A percentile compares a stretch with the other conserved stretches of the same genome.
Conservation (phyloP, 2,329 filamentous ascomycete genomes). For the Botrytis porri region DNA sequence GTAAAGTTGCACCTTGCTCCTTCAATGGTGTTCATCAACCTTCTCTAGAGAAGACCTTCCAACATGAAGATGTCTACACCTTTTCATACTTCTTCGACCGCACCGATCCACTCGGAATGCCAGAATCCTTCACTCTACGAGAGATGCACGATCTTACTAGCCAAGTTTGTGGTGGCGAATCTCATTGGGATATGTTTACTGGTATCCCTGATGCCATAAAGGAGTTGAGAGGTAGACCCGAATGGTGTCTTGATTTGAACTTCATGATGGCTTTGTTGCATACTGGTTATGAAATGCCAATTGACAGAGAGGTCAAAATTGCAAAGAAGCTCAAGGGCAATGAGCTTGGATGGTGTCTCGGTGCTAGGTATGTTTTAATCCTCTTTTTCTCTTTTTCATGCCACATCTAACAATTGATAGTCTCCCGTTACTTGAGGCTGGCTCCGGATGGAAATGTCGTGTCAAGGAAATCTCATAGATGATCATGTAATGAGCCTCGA, state of each 20-base stretch:
- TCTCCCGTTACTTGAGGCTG: conserved; percentile 76
- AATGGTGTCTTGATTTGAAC: conserved; percentile 92
- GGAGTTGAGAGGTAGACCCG: conserved; percentile 77
- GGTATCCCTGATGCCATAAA: conserved; percentile 73
- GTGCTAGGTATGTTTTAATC: conserved; percentile 70
- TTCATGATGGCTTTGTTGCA: conserved; percentile 93
- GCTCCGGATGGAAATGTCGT: conserved; percentile 88
- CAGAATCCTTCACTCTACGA: conserved; percentile 89
- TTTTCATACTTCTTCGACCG: conserved; percentile 99
- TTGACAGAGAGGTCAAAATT: conserved; percentile 93
- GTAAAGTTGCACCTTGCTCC: conserved; percentile 85
- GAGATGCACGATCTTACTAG: conserved; percentile 84
- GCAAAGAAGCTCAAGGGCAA: conserved; percentile 98
- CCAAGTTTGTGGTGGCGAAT: conserved; percentile 77
- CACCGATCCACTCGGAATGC: conserved; percentile 90
- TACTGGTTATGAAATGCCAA: conserved; percentile 96
- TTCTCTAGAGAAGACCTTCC: conserved; percentile 85
- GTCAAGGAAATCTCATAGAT: conserved; percentile 69
- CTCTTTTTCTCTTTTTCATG: neutral
- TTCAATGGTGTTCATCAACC: conserved; percentile 98
- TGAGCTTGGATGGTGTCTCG: conserved; percentile 96
- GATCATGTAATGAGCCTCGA: conserved; percentile 15
- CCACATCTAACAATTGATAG: conserved; percentile 49
- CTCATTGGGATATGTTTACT: conserved; percentile 76
- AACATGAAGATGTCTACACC: conserved; percentile 87